phyloP scores from a whole-genome alignment of 2,329 filamentous ascomycete species.

The Neobulgaria alba region DNA sequence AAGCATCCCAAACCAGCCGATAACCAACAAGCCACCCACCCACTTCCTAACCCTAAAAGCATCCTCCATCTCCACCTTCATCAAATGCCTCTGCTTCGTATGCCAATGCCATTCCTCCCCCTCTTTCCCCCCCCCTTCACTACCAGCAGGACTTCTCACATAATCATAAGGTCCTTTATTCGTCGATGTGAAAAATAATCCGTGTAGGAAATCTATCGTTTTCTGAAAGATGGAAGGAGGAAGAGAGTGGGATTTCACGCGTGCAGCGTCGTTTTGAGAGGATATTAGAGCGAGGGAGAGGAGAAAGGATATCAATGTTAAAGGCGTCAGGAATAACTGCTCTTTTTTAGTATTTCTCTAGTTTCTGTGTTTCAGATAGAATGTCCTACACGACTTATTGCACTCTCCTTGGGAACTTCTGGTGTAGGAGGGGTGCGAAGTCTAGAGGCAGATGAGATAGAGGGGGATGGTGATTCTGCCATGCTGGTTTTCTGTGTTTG shows the following conservation, averaged over 20 bases:
- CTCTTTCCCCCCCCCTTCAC: slow-evolving; percentile 1
- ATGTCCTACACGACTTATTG: too few relatives aligned
- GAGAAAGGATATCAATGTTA: slow-evolving; percentile 52
- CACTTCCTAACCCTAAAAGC: slow-evolving; percentile 26
- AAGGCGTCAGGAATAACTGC: slow-evolving; percentile 26
- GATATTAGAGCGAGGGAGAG: slow-evolving; percentile 28
- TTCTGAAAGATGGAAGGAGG: too few relatives aligned
- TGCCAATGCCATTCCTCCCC: slow-evolving; percentile 27
- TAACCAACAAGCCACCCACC: slow-evolving; percentile 18
- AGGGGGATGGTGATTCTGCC: too few relatives aligned
- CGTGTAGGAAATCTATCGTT: too few relatives aligned
- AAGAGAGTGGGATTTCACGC: neutral
- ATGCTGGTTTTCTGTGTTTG: too few relatives aligned
- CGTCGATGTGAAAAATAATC: too few relatives aligned
- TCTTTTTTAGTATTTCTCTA: too few relatives aligned
- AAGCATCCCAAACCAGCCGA: neutral
- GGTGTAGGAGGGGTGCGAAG: too few relatives aligned
- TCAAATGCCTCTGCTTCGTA: slow-evolving; percentile 26
- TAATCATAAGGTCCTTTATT: slow-evolving; percentile 25
- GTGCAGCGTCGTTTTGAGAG: slow-evolving; percentile 11
- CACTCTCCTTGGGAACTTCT: too few relatives aligned
- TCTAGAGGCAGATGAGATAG: too few relatives aligned
- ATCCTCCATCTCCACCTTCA: slow-evolving; percentile 27
- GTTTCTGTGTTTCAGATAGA: too few relatives aligned
- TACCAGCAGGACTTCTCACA: slow-evolving; percentile 13